A percentile compares a stretch with the other conserved stretches of the same genome.
Evolutionary conservation across 305 asterid genomes (phyloP).

Genomic region (Euphrasia arctica): DNA sequence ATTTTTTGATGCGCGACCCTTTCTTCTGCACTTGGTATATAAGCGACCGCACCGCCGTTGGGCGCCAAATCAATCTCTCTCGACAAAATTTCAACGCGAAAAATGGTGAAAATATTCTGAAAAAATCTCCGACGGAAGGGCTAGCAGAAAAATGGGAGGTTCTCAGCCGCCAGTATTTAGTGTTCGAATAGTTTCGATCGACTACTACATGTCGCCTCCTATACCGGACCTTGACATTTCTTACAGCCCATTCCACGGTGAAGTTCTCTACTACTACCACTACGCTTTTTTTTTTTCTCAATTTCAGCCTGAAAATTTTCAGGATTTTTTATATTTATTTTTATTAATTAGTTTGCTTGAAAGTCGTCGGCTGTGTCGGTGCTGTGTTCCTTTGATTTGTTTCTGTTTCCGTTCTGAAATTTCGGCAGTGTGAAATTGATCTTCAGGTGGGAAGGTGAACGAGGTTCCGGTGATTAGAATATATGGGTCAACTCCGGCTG

Average conservation of each 20-base stretch:
- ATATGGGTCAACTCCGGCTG: constrained; percentile 93
- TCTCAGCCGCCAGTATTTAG: constrained; percentile 53
- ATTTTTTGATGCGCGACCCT: too few relatives aligned
- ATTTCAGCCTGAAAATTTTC: neutral
- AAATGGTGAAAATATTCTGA: constrained; percentile 18
- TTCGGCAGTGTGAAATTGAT: constrained; percentile 19
- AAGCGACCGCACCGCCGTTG: neutral
- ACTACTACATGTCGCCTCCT: constrained; percentile 80
- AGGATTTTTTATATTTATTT: too few relatives aligned
- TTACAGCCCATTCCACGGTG: constrained; percentile 74
- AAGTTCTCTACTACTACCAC: neutral
- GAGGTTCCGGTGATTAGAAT: constrained; percentile 92
- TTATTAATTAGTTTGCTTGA: too few relatives aligned
- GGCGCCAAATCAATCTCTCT: neutral
- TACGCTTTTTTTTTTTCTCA: too few relatives aligned
- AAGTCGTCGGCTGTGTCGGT: neutral
- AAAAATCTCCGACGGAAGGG: constrained; percentile 1
- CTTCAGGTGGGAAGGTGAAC: constrained; percentile 84
- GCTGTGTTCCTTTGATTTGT: neutral
- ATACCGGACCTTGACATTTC: constrained; percentile 65
- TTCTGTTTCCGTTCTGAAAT: neutral
- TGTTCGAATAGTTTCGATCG: constrained; percentile 77
- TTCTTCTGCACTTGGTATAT: neutral
- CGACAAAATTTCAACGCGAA: neutral
- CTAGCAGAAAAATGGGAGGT: constrained; percentile 42